Evolutionary conservation across 2,329 filamentous ascomycete genomes (phyloP), one percentile per base, ranked within the genome.

Genomic region (Aspergillus pseudoviridinutans): DNA sequence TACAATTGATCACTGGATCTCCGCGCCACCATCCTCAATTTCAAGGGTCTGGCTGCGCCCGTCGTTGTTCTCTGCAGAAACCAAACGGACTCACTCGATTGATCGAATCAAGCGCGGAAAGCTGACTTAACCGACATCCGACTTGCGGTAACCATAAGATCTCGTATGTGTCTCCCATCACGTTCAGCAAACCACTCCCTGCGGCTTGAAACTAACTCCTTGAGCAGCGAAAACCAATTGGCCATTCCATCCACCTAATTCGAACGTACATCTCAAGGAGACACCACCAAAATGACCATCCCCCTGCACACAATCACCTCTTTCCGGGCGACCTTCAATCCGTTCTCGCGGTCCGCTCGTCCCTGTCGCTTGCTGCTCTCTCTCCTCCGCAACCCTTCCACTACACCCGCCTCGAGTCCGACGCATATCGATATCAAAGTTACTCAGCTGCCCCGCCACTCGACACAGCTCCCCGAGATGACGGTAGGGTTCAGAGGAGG

Each of bases 401-500:
- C 93, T 53, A 77, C 82, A 53, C 91, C 93, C 9, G 85, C 92
- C 46, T 86, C 88, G 68, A 92, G 92, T 59, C 86, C 92, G 55
- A 78, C 81, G 56, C 82, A 80, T 63, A 91, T 96, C 81, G 84
- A 87, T 69, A 89, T 97, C 70, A 86, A 86, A 66, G 88, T 91
- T 12, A 88, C 85, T 59, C 79, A 96, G 62, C 80, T 97, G 53
- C 86, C 91, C 54, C 84, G 88, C 62, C 72, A 79, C 53, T 90
- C 89, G 55, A 84, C 82, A 54, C 86, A 90, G 67, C 81, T 86
- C 29, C 89, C 88, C 56, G 82, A 83, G 49, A 76, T 99, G 56
- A 81, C 79, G 44, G 78, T 99, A 65, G 95, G 92, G 68, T 97
- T 97, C 76, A 97, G 96, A 82, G 94, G 97, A 71, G 94, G 94